phyloP scores from a whole-genome alignment of 2,329 filamentous ascomycete species.

The Fusarium virguliforme region DNA sequence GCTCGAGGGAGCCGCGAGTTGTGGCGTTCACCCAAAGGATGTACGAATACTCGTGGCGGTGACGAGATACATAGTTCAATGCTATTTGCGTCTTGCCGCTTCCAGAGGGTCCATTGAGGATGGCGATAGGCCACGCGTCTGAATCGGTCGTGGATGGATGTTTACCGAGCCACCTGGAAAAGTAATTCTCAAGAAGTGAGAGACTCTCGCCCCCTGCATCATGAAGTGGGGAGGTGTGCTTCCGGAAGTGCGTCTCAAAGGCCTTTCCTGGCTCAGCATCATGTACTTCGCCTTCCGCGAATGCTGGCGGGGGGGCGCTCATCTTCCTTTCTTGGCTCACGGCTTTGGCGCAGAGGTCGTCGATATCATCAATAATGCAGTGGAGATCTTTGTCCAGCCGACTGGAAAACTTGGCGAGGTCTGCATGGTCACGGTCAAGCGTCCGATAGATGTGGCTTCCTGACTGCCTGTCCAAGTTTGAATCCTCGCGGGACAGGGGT shows the following conservation, averaged over 20 bases:
- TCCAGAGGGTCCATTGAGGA: background rate
- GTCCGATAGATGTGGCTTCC: background rate
- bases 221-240: background rate
- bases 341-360: background rate
- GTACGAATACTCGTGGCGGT: background rate
- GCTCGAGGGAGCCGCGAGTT: background rate
- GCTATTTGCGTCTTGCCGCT: background rate
- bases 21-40: background rate
- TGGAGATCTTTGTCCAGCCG: background rate
- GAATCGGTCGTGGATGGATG: background rate
- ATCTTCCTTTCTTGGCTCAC: background rate
- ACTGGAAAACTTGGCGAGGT: background rate
- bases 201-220: background rate
- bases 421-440: background rate
- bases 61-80: background rate
- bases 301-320: too few relatives aligned
- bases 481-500: background rate
- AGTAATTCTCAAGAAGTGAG: background rate
- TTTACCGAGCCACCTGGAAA: background rate
- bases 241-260: background rate
- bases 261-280: background rate
- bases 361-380: background rate
- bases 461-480: background rate
- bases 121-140: background rate
- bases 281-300: background rate